phyloP scores from a whole-genome alignment of 225 moss, liverwort and hornwort genomes.

The Physcomitrium patens region DNA sequence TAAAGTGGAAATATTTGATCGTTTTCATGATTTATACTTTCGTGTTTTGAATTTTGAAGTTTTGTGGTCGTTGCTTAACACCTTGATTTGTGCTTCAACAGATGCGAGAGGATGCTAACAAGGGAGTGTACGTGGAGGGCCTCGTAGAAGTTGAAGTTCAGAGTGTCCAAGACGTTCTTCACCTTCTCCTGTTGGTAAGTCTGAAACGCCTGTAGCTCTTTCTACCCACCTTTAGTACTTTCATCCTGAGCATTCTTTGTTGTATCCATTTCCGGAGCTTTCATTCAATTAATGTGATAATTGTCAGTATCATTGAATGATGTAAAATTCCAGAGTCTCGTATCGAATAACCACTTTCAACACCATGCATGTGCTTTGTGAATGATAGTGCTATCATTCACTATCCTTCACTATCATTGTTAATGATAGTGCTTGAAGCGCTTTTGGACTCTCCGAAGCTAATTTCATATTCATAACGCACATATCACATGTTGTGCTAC shows the following conservation, averaged over 20 bases:
- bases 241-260: no score
- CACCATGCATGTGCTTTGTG: neutral
- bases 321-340: neutral
- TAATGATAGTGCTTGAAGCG: slow-evolving; percentile 14
- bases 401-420: no score
- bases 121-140: slow-evolving; percentile 94
- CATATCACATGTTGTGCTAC: neutral
- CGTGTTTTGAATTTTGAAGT: slow-evolving; percentile 11
- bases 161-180: slow-evolving; percentile 82
- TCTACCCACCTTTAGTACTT: neutral
- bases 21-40: slow-evolving; percentile 12
- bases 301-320: neutral
- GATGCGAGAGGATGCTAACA: slow-evolving; percentile 91
- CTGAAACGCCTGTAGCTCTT: slow-evolving; percentile 15
- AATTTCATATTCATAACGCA: slow-evolving; percentile 7
- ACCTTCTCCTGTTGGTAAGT: slow-evolving; percentile 82
- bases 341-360: neutral
- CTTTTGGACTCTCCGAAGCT: neutral
- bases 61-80: slow-evolving; percentile 2
- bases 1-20: neutral
- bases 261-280: neutral
- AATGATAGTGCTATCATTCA: slow-evolving; percentile 10
- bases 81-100: slow-evolving; percentile 37
- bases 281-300: slow-evolving; percentile 1
- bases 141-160: slow-evolving; percentile 86